phyloP scores from a whole-genome alignment of 2,329 filamentous ascomycete species.

The Pestalotiopsis sp. region DNA sequence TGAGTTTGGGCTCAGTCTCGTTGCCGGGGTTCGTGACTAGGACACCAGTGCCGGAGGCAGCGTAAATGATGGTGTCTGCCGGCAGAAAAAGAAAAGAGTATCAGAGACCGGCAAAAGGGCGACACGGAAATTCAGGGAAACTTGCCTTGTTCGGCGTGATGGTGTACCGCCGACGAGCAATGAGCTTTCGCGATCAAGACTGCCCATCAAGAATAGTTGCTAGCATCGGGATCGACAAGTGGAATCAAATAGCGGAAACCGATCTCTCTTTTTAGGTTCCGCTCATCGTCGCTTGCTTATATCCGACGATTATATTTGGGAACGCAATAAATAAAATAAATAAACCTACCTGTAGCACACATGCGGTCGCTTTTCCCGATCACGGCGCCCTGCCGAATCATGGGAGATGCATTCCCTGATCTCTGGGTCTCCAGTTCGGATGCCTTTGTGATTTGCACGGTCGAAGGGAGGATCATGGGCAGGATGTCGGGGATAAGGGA shows the following conservation, averaged over 20 bases:
- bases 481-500: conserved; percentile 60
- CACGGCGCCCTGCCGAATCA: conserved; percentile 56
- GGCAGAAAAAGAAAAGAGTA: background rate
- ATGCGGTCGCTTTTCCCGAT: conserved; percentile 65
- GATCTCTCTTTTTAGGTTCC: background rate
- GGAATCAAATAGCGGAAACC: background rate
- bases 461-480: conserved; percentile 60
- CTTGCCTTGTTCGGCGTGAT: conserved; percentile 70
- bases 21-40: conserved; percentile 62
- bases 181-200: conserved; percentile 67
- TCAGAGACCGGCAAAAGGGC: background rate
- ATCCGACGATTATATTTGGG: conserved; percentile 7
- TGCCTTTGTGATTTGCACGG: conserved; percentile 59
- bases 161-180: conserved; percentile 64
- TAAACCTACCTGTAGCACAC: conserved; percentile 63
- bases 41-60: conserved; percentile 61
- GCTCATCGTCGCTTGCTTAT: background rate
- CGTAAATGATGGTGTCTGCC: conserved; percentile 70
- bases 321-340: background rate
- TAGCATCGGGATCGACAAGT: background rate
- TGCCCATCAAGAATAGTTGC: conserved; percentile 24
- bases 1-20: conserved; percentile 42
- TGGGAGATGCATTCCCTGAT: conserved; percentile 27
- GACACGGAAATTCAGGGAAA: background rate
- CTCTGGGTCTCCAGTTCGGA: conserved; percentile 45